A percentile compares a stretch with the other conserved stretches of the same genome.
phyloP scores from a whole-genome alignment of 768 basidiomycete genomes.

The Mycena maculata region DNA sequence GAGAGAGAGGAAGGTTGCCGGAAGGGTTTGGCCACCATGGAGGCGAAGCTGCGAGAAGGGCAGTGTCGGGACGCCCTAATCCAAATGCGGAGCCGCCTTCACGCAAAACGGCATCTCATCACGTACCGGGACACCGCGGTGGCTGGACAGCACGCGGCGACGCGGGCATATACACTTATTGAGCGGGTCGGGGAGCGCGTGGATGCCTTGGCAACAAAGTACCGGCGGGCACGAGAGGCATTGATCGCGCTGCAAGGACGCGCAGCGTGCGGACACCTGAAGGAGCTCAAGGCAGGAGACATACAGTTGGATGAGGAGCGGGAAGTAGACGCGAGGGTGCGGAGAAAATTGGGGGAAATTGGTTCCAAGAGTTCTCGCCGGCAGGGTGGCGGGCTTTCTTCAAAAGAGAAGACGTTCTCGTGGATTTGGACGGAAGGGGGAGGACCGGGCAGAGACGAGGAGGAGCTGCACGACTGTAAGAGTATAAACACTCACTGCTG shows the following conservation, averaged over 20 bases:
- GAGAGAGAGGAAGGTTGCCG: not conserved
- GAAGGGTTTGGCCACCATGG: not conserved
- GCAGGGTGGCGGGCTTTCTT: not conserved
- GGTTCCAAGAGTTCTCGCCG: not conserved
- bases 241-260: not conserved
- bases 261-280: not conserved
- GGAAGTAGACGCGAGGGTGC: constrained; percentile 7
- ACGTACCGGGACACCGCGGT: not conserved
- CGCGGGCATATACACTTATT: not conserved
- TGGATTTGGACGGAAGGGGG: constrained; percentile 21
- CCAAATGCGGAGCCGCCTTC: not conserved
- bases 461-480: constrained; percentile 22
- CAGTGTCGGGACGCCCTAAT: constrained; percentile 19
- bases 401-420: not conserved
- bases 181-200: not conserved
- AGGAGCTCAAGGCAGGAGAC: constrained; percentile 15
- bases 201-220: not conserved
- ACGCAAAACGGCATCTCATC: constrained; percentile 17
- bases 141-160: not conserved
- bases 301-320: constrained; percentile 17
- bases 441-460: not conserved
- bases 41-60: constrained; percentile 18
- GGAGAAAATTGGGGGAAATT: not conserved
- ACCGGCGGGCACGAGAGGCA: not conserved
- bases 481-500: not conserved